Evolutionary conservation across 148 eudicot genomes (phyloP), one percentile per base, ranked within the genome.

Genomic region (Vaccinium corymbosum): DNA sequence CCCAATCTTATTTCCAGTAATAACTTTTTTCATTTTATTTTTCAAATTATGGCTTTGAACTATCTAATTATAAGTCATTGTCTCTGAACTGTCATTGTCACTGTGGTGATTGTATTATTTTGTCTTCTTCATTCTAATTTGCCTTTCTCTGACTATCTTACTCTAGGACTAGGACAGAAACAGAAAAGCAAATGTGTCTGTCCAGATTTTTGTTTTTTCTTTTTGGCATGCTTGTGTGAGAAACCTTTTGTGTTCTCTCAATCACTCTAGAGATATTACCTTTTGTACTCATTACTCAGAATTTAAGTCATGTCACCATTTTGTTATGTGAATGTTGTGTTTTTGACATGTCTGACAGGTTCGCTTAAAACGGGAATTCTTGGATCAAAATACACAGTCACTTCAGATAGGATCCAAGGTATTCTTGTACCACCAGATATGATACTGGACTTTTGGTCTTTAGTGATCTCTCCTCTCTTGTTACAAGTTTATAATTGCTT

Each of bases 311-410:
- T 68, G 7, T 48, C 70, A 53, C 25, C 57, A 22, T 82, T 61
- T 38, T 61, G 12, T 68, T 75, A 29, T 10, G n/a, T 57, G 5
- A 25, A 25, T 48, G 16, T 35, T 87, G 35, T 17, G 17, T n/a
- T 35, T 49, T 1, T 66, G 2, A 78, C 66, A 79, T 85, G 62
- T 56, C 29, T 71, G 68, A 74, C 91, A 97, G 99, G 94, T 97
- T 61, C 97, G 99, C 51, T 89, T 97, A 80, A 97, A 97, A 88
- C 95, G 98, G 80, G 99, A 97, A 84, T 97, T 79, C 85, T 87
- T 94, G 90, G 99, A 97, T 89, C 92, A 91, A 84, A 89, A 87
- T 82, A 84, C 82, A 52, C 88, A 80, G 59, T 86, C 88, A 29
- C 90, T 83, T 82, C 86, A 22, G 78, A 80, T 19, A 61, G 91